Evolutionary conservation across 2,329 filamentous ascomycete species (phyloP), one percentile per base, ranked within the genome.

Genomic region (Trichoderma breve): DNA sequence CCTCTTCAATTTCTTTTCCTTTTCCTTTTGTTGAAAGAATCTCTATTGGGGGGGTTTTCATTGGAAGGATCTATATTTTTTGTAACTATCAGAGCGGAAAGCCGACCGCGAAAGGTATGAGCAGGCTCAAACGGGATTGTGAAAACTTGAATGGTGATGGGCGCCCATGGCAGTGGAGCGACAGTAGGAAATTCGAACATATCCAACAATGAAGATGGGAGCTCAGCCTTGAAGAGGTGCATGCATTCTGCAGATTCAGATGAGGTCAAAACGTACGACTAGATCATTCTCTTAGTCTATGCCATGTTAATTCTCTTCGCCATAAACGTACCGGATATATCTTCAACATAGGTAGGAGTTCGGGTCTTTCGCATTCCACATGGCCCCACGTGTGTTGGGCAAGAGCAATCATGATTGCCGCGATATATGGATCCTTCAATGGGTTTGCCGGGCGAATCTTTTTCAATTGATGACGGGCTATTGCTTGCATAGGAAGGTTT

Each of bases 161-260:
- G 58, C 1, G 61, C 36, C 14, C 24, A 36, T 4, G 12, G 53
- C 12, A 53, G 24, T 5, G 67, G 71, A 6, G 71, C n/a, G 51
- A 71, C 24, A 14, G 12, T 24, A 51, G 71, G 71, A 6, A 15
- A 6, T n/a, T 47, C 11, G 30, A 72, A 64, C 67, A 65, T 66
- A 11, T 72, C 61, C 4, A 72, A 53, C 9, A 71, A 28, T 0
- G 36, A 21, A 21, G 60, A 62, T 0, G 61, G 43, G 18, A 72
- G 53, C 24, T 71, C 28, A 3, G 67, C 53, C n/a, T 55, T 63
- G 34, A 69, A 72, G 30, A 72, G 64, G 32, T 69, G 58, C 24
- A 72, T n/a, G 34, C 26, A 24, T 36, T 69, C 58, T 32, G 47
- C 51, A 6, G 65, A 26, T 11, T 51, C 36, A 6, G 9, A 14